Evolutionary conservation across 148 eudicot genomes (phyloP).

Genomic region (Chenopodium suecicum): DNA sequence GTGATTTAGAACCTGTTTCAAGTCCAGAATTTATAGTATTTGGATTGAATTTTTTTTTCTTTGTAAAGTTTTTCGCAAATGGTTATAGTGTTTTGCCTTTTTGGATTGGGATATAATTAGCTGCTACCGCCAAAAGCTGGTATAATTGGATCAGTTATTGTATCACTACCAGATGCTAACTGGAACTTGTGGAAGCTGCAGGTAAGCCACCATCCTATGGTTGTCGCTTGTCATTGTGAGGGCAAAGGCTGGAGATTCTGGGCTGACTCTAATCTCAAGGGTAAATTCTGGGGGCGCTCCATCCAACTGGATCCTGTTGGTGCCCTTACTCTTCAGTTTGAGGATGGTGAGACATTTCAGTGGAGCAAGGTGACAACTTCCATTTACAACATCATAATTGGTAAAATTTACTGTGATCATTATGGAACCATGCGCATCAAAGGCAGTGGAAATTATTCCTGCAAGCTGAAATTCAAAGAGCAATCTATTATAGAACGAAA

Average conservation of each 20-base stretch:
- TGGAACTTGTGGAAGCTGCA: conserved; percentile 32
- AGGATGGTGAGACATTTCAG: conserved; percentile 85
- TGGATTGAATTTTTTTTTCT: background rate
- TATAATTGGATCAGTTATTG: background rate
- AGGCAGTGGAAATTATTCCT: conserved; percentile 90
- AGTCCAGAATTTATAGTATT: background rate
- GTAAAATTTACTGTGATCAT: conserved; percentile 95
- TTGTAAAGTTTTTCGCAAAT: background rate
- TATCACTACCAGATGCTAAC: background rate
- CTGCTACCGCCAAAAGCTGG: background rate
- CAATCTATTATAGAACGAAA: conserved; percentile 93
- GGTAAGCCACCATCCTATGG: conserved; percentile 96
- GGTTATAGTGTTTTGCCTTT: background rate
- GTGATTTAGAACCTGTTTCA: background rate
- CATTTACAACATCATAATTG: conserved; percentile 88
- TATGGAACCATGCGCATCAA: conserved; percentile 95
- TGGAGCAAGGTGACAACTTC: conserved; percentile 99
- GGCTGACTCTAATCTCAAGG: conserved; percentile 95
- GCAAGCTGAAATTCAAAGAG: conserved; percentile 94
- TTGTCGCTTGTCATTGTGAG: conserved; percentile 94
- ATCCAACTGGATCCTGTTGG: conserved; percentile 94
- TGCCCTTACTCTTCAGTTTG: conserved; percentile 74
- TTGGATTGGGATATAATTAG: background rate
- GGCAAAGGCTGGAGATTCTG: conserved; percentile 92
- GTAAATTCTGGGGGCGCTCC: conserved; percentile 96